phyloP scores from a whole-genome alignment of 228 moss, liverwort and hornwort species.

The Sphagnum magellanicum region DNA sequence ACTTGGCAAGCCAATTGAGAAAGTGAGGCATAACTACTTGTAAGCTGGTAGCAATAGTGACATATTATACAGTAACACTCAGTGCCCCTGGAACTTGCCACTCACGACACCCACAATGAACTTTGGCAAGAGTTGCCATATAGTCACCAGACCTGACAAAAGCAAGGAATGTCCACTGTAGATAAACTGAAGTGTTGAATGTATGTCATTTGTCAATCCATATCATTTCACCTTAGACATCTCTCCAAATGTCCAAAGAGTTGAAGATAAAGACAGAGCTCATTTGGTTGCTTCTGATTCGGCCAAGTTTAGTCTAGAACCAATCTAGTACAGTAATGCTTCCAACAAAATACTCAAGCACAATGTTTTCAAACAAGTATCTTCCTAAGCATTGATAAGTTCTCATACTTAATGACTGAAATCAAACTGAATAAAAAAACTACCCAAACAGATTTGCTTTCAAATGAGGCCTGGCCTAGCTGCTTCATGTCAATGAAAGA shows the following conservation, averaged over 20 bases:
- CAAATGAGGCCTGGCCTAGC: not conserved
- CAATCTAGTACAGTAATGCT: not conserved
- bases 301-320: not conserved
- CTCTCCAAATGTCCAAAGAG: not conserved
- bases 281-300: too few relatives aligned
- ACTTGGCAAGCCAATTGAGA: too few relatives aligned
- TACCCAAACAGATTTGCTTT: not conserved
- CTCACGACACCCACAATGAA: slow-evolving; percentile 70
- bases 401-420: not conserved
- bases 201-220: not conserved
- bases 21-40: too few relatives aligned
- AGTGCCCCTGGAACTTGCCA: slow-evolving; percentile 45
- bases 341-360: not conserved
- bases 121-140: slow-evolving; percentile 77
- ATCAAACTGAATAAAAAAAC: not conserved
- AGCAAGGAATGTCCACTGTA: not conserved
- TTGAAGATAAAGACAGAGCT: not conserved
- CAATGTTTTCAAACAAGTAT: not conserved
- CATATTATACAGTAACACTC: slow-evolving; percentile 14
- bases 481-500: not conserved
- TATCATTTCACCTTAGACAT: too few relatives aligned
- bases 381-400: not conserved
- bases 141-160: slow-evolving; percentile 80
- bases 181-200: not conserved
- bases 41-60: too few relatives aligned